A percentile compares a stretch with the other conserved stretches of the same genome.
Conservation (phyloP, 352 stramenopile genomes). For the Thalassiosira exigua region DNA sequence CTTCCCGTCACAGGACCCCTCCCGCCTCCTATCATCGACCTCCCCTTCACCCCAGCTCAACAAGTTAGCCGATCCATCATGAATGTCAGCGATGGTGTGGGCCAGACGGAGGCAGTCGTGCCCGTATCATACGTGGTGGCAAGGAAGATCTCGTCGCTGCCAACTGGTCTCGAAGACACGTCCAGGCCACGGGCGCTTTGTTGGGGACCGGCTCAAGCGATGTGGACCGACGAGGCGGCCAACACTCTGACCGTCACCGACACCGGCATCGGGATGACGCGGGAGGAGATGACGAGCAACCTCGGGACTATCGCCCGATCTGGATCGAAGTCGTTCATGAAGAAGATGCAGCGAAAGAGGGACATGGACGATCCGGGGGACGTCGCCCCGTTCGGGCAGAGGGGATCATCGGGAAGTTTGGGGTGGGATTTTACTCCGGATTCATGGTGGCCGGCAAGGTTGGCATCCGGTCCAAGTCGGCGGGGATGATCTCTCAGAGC, state of each 20-base stretch:
- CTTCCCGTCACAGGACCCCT: no score
- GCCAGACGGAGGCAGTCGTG: no score
- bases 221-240: conserved; percentile 91
- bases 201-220: no score
- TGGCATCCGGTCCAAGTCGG: conserved; percentile 95
- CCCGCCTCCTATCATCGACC: no score
- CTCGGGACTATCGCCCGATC: conserved; percentile 98
- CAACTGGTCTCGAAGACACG: no score
- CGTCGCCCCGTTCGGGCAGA: conserved; percentile 99
- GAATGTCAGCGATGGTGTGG: no score
- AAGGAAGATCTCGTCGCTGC: no score
- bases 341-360: conserved; percentile 91
- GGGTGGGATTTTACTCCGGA: conserved; percentile 99
- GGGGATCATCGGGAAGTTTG: conserved; percentile 99
- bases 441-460: conserved; percentile 97
- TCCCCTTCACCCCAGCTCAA: no score
- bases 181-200: no score
- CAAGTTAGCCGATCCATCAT: no score
- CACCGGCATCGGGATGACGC: conserved; percentile 98
- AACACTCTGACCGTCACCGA: conserved; percentile 98
- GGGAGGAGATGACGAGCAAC: conserved; percentile 95
- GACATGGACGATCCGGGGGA: conserved; percentile 89
- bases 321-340: conserved; percentile 98
- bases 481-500: conserved; percentile 93
- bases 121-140: no score